Base-by-base conservation (phyloP, 441 rosid genomes). In the Biscutella laevigata region DNA sequence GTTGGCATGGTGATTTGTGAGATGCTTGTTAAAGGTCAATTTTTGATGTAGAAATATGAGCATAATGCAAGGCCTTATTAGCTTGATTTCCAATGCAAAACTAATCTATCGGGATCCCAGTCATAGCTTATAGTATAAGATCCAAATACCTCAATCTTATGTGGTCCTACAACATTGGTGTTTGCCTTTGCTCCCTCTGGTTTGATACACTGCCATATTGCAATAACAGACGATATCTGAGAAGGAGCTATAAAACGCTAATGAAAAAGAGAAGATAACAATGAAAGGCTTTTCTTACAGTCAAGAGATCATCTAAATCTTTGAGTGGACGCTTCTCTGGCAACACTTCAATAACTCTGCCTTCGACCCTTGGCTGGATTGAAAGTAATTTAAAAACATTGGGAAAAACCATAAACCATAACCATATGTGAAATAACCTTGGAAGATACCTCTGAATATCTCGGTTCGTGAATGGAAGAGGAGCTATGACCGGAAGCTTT, bases 161-260 rank as follows among this genome's bases (percentile, higher is more conserved):
- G 62, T 53, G 70, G 53, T 53, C 50, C 52, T 11, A 29, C 65
- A 46, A 21, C 59, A 52, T 51, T 66, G 58, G 57, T 35, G 20
- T 47, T 64, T 53, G 64, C 73, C 33, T 43, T 73, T 26, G 20
- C 62, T 56, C 49, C 46, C 26, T 66, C 50, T 66, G 67, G 66
- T 62, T 74, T 67, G 6, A 70, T 64, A 62, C 70, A 28, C 86
- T 82, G 80, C 81, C 73, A 56, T 51, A 38, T 53, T 40, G 35
- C 52, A 63, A 45, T 61, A 42, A 45, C 28, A 59, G 22, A 45
- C 30, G 47, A 21, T 8, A 44, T 16, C 12, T 16, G 29, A 47
- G 53, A 21, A 61, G 10, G 37, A 46, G 29, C 21, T 30, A 35
- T 41, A 13, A 41, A 26, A 47, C 10, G 26, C 25, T 16, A 20